Conservation (phyloP, 2,329 filamentous ascomycete species). For the Penicillium sp. region DNA sequence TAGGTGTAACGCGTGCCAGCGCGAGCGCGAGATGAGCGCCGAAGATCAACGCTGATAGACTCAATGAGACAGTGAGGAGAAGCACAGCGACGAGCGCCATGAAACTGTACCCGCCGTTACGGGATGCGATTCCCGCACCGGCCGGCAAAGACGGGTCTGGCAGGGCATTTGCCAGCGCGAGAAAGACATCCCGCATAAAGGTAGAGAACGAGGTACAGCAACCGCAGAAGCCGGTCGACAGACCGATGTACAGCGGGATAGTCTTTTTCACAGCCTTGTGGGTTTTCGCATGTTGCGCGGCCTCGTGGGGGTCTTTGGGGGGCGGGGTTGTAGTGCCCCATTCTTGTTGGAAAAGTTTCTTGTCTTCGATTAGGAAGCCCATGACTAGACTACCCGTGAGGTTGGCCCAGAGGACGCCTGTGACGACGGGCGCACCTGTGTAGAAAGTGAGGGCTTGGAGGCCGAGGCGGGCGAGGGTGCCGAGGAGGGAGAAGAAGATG, state of each 20-base stretch:
- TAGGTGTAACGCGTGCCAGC: constrained; percentile 64
- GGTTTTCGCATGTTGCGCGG: constrained; percentile 49
- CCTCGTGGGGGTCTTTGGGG: constrained; percentile 43
- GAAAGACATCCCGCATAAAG: constrained; percentile 80
- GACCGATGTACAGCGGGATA: constrained; percentile 84
- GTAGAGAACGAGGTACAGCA: constrained; percentile 90
- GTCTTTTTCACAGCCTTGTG: constrained; percentile 77
- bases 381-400: constrained; percentile 80
- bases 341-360: constrained; percentile 73
- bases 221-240: constrained; percentile 86
- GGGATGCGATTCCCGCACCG: constrained; percentile 44
- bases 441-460: constrained; percentile 81
- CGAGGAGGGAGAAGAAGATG: constrained; percentile 82
- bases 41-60: constrained; percentile 69
- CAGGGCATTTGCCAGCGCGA: constrained; percentile 78
- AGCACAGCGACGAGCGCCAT: constrained; percentile 78
- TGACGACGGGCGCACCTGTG: constrained; percentile 74
- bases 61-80: constrained; percentile 74
- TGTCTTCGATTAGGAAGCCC: constrained; percentile 84
- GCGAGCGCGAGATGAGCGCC: constrained; percentile 77
- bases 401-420: constrained; percentile 85
- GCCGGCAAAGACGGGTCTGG: constrained; percentile 57
- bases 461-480: constrained; percentile 82
- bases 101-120: constrained; percentile 80
- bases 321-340: constrained; percentile 56